These are phyloP conservation scores for Marasmius sp. DNA, from an alignment of 1,284 basidiomycete genomes.

Conservation along the genomic window DNA sequence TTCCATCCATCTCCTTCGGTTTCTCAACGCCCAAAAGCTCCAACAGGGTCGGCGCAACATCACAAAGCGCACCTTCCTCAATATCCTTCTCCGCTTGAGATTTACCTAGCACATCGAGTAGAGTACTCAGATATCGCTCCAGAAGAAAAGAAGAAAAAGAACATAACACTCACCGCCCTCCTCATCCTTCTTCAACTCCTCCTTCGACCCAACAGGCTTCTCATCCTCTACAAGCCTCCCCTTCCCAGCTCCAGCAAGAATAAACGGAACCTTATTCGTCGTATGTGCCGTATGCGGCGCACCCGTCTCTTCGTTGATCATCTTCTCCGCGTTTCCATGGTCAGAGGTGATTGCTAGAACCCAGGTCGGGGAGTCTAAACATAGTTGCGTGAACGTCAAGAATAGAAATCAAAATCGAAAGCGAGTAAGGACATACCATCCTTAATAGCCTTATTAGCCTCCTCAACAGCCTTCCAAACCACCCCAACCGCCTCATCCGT, in stretches of 20 bases:
- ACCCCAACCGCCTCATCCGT: constrained; percentile 87
- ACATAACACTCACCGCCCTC: no score
- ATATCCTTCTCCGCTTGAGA: neutral
- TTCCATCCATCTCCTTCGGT: neutral
- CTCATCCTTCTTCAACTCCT: neutral
- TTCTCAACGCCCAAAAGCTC: neutral
- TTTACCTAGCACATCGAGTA: no score
- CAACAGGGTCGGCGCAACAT: neutral
- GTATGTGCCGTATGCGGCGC: constrained; percentile 86
- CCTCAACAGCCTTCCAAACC: constrained; percentile 80
- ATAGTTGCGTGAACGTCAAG: no score
- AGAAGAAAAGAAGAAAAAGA: no score
- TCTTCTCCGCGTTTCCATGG: constrained; percentile 91
- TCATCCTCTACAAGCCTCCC: no score
- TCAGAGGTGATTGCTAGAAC: constrained; percentile 87
- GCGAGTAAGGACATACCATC: no score
- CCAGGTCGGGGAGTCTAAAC: constrained; percentile 37
- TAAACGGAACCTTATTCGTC: constrained; percentile 73
- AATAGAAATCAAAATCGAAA: no score
- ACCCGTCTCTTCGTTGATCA: constrained; percentile 82
- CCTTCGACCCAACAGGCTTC: neutral
- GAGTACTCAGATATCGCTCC: no score
- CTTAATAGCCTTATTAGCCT: constrained; percentile 48
- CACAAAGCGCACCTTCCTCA: neutral
- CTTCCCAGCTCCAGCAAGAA: constrained; percentile 37